Evolutionary conservation across 305 asterid genomes (phyloP).

Genomic region (Solanum aculeatissimum): DNA sequence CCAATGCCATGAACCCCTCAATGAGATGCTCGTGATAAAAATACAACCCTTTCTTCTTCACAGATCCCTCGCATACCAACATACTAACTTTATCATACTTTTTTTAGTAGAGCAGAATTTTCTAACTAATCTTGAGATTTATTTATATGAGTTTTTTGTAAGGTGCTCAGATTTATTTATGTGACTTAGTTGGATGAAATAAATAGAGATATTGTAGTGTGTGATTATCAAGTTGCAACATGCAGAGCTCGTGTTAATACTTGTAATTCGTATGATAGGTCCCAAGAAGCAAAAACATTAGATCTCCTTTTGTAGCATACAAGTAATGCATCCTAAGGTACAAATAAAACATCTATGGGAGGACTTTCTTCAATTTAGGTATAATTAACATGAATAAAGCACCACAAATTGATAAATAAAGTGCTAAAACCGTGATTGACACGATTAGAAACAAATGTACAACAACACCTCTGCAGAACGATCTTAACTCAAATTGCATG

Average conservation of each 20-base stretch:
- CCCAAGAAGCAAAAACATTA: neutral
- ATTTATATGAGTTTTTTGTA: neutral
- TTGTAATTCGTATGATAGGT: neutral
- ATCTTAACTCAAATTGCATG: neutral
- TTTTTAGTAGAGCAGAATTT: neutral
- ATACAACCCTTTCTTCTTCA: neutral
- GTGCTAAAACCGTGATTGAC: neutral
- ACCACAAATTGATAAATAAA: neutral
- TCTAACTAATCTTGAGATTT: neutral
- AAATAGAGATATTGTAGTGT: neutral
- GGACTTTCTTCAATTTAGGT: neutral
- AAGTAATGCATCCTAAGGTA: neutral
- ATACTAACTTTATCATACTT: neutral
- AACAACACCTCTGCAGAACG: neutral
- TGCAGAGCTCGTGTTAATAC: neutral
- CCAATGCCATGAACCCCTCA: neutral
- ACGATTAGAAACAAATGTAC: neutral
- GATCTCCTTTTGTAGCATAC: neutral
- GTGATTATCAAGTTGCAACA: neutral
- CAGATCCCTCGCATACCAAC: neutral
- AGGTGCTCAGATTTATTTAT: neutral
- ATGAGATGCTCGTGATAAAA: neutral
- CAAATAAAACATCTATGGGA: neutral
- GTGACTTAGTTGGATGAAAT: neutral
- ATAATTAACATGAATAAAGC: neutral